A percentile compares a stretch with the other conserved stretches of the same genome.
Evolutionary conservation across 768 basidiomycete species (phyloP).

Genomic region (Lactifluus rugatus): DNA sequence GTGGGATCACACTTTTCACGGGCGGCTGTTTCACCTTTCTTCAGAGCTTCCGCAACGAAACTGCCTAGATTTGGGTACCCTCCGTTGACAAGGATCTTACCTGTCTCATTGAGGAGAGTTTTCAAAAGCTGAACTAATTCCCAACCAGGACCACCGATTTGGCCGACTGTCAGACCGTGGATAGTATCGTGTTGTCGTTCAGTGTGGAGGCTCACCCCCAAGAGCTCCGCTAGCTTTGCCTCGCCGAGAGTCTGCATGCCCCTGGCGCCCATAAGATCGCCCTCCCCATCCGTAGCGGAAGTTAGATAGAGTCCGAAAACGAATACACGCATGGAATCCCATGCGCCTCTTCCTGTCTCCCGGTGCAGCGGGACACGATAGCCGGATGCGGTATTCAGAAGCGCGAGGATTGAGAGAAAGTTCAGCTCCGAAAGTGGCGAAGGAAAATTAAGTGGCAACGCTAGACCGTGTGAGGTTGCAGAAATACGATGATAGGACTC

Average conservation of each 20-base stretch:
- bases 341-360: slow-evolving; percentile 70
- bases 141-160: slow-evolving; percentile 64
- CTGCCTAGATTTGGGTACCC: slow-evolving; percentile 65
- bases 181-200: slow-evolving; percentile 65
- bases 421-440: slow-evolving; percentile 69
- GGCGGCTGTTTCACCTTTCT: slow-evolving; percentile 36
- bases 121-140: slow-evolving; percentile 64
- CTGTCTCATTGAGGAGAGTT: slow-evolving; percentile 60
- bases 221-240: slow-evolving; percentile 58
- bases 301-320: slow-evolving; percentile 63
- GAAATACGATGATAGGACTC: slow-evolving; percentile 54
- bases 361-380: slow-evolving; percentile 66
- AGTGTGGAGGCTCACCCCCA: slow-evolving; percentile 57
- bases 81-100: slow-evolving; percentile 43
- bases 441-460: slow-evolving; percentile 71
- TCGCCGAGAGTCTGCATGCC: slow-evolving; percentile 50
- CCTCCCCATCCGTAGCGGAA: slow-evolving; percentile 42
- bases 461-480: slow-evolving; percentile 49
- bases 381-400: slow-evolving; percentile 79
- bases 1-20: slow-evolving; percentile 25
- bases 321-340: slow-evolving; percentile 72
- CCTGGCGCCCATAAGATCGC: slow-evolving; percentile 52
- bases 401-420: slow-evolving; percentile 62
- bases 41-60: slow-evolving; percentile 63
- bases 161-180: slow-evolving; percentile 61